Conservation (phyloP, 805 yeast genomes). For the Vanderwaltozyma yarrowii region DNA sequence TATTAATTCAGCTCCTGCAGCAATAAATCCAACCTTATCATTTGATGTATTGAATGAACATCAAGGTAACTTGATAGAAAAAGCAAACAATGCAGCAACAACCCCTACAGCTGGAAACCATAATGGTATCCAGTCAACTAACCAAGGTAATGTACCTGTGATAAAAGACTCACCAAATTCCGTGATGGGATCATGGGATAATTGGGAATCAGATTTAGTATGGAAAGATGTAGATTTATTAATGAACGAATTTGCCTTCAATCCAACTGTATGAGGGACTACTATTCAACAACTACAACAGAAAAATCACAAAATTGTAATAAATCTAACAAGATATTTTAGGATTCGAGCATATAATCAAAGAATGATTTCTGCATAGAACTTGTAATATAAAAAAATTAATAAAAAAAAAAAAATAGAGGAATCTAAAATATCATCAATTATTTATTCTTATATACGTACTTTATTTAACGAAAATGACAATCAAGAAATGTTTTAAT, state of each 20-base stretch:
- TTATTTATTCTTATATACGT: too few relatives aligned
- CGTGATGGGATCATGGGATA: conserved; percentile 31
- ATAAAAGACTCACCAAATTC: conserved; percentile 9
- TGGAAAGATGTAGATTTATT: conserved; percentile 79
- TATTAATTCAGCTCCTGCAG: conserved; percentile 1
- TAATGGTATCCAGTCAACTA: background rate
- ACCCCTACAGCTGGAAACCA: background rate
- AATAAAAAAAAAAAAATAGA: too few relatives aligned
- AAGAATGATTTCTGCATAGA: too few relatives aligned
- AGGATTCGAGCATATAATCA: too few relatives aligned
- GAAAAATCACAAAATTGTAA: too few relatives aligned
- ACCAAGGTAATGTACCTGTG: background rate
- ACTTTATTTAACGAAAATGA: too few relatives aligned
- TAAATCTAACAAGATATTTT: too few relatives aligned
- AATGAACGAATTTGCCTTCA: conserved; percentile 89
- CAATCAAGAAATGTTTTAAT: too few relatives aligned
- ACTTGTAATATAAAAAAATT: too few relatives aligned
- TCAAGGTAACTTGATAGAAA: background rate
- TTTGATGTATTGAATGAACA: background rate
- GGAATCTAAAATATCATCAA: too few relatives aligned
- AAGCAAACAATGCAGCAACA: background rate
- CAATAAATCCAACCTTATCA: background rate
- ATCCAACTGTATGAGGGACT: conserved; percentile 34
- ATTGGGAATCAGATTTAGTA: conserved; percentile 35
- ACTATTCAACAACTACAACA: too few relatives aligned